A percentile compares a stretch with the other conserved stretches of the same genome.
These are phyloP conservation scores for Austroboletus festivus DNA, from an alignment of 768 basidiomycete genomes.

Conservation along the genomic window DNA sequence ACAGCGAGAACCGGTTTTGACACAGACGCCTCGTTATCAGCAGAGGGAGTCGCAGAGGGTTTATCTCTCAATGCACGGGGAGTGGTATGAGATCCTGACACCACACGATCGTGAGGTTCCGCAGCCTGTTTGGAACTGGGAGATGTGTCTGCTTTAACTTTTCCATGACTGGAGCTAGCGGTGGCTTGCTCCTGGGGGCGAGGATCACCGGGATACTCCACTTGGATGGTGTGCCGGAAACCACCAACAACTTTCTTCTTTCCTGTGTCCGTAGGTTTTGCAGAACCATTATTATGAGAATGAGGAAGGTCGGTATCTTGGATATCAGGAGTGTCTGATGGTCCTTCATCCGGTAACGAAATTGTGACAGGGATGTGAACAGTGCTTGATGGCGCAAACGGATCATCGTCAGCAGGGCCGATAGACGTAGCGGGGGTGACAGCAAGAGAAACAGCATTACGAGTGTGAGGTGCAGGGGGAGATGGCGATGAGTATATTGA, in stretches of 20 bases:
- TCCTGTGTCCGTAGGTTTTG: conserved; percentile 38
- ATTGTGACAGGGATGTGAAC: conserved; percentile 29
- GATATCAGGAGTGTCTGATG: conserved; percentile 14
- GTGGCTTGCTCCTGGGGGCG: conserved; percentile 22
- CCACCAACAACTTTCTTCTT: conserved; percentile 45
- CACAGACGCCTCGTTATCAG: conserved; percentile 8
- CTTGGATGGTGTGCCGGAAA: conserved; percentile 92
- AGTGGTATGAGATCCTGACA: conserved; percentile 11
- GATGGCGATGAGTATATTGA: conserved; percentile 41
- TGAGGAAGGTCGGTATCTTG: conserved; percentile 19
- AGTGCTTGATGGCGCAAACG: conserved; percentile 51
- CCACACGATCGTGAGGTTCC: conserved; percentile 15
- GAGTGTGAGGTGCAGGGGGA: conserved; percentile 33
- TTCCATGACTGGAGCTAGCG: conserved; percentile 21
- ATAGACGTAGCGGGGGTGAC: conserved; percentile 44
- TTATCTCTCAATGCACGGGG: conserved; percentile 18
- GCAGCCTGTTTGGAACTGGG: conserved; percentile 14
- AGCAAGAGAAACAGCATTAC: conserved; percentile 40
- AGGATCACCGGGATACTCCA: conserved; percentile 78
- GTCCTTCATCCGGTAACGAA: conserved; percentile 26
- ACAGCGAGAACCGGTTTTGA: conserved; percentile 32
- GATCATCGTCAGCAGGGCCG: conserved; percentile 59
- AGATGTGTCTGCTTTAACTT: conserved; percentile 9
- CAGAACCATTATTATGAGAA: conserved; percentile 25
- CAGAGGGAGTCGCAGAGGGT: conserved; percentile 7